Percentiles rank a stretch among this genome's conserved stretches.
These are phyloP conservation scores for Sporothrix sp. DNA, from an alignment of 2,329 filamentous ascomycete genomes.

Conservation along the genomic window DNA sequence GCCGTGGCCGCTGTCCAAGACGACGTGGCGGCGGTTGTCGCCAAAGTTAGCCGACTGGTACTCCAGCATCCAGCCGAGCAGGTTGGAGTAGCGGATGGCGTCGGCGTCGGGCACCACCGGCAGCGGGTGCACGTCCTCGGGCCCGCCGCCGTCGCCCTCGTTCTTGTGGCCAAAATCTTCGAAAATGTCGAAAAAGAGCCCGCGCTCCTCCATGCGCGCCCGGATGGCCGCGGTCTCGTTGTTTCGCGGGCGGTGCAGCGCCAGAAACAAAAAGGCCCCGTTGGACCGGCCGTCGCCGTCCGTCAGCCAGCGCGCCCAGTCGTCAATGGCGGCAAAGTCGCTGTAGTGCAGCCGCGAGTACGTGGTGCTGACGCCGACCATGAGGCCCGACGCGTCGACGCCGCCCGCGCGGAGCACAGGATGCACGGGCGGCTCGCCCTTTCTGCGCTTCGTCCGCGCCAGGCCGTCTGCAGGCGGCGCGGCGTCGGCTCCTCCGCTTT, in stretches of 20 bases:
- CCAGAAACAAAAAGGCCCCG: slow-evolving; percentile 34
- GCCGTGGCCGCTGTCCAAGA: too few species aligned
- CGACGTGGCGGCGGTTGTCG: too few species aligned
- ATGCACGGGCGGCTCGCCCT: neutral
- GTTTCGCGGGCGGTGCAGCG: slow-evolving; percentile 30
- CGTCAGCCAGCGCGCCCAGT: slow-evolving; percentile 39
- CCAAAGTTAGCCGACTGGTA: slow-evolving; percentile 7
- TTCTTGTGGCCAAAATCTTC: slow-evolving; percentile 17
- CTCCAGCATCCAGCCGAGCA: slow-evolving; percentile 1
- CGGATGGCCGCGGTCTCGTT: slow-evolving; percentile 26
- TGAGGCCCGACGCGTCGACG: slow-evolving; percentile 29
- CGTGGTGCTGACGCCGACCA: slow-evolving; percentile 37
- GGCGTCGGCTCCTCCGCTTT: too few species aligned
- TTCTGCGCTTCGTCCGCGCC: neutral
- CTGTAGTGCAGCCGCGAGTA: slow-evolving; percentile 31
- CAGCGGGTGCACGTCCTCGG: neutral
- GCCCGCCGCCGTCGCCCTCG: slow-evolving; percentile 2
- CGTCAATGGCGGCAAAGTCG: slow-evolving; percentile 30
- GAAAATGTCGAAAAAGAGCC: slow-evolving; percentile 30
- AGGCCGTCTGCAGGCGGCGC: neutral
- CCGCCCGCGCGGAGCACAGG: neutral
- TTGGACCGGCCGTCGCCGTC: slow-evolving; percentile 31
- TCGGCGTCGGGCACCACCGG: slow-evolving; percentile 11
- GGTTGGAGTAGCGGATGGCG: slow-evolving; percentile 15
- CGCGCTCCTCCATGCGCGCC: slow-evolving; percentile 25